Evolutionary conservation across 1,284 basidiomycete species (phyloP), one percentile per base, ranked within the genome.

Genomic region (Megacollybia platyphylla): DNA sequence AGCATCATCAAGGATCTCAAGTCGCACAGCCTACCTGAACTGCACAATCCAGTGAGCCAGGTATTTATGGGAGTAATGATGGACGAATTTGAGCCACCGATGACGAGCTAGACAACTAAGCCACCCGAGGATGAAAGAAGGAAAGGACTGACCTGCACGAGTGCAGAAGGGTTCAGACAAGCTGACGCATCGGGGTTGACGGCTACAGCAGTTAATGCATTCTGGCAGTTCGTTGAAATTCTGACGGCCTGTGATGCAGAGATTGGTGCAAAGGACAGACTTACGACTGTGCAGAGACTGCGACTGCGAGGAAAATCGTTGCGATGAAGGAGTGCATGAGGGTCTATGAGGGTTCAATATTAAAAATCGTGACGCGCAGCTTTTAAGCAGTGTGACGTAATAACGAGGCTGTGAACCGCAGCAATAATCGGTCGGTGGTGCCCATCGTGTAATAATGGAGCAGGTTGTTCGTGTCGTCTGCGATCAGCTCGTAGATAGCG

Each of bases 1-100:
- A 9, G 8, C 6, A 20, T 36, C 34, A 13, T 18, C 7, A 27
- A 36, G 31, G 7, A 18, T 18, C 30, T 40, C 10, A 1, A 3
- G 18, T 36, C 17, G 11, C 10, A 17, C 7, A 40, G 36, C n/a
- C 71, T 57, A 2, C 62, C 55, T 39, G 65, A 61, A 26, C 62
- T 48, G 56, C 82, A 86, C 41, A 79, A 28, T 28, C 67, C 69
- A 1, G 59, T 64, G 43, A 83, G 57, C 80, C 79, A 82, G 31
- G 39, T 65, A 56, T 78, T 63, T 45, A 84, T 50, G 5, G 71
- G 65, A 2, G 54, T 49, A 34, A 82, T 59, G 39, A 81, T 46
- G 2, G 78, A 79, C 7, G 60, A 51, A 48, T 61, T 65, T 2
- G 58, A 43, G 40, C 58, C 53, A 5, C 60, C 54, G 9, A 64